Evolutionary conservation across 805 yeast genomes (phyloP).

Genomic region (Hanseniaspora clermontiae): DNA sequence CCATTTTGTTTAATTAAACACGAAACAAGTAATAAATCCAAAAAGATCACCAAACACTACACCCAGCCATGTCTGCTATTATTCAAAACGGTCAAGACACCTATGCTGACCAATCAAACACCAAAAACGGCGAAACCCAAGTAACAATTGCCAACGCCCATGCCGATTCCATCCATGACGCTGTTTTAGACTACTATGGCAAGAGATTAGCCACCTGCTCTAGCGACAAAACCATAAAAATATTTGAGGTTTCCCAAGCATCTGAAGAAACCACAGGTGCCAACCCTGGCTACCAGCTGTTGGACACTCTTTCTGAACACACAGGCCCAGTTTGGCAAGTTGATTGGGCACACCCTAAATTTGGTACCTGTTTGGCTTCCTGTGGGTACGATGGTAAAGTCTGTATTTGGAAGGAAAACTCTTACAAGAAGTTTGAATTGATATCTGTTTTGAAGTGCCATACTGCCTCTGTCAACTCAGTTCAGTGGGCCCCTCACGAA

Average conservation of each 20-base stretch:
- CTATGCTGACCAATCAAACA: background rate
- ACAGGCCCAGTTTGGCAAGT: slow-evolving; percentile 99
- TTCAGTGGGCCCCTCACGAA: slow-evolving; percentile 95
- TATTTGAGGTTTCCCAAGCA: slow-evolving; percentile 82
- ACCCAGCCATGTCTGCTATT: slow-evolving; percentile 21
- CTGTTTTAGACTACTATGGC: slow-evolving; percentile 93
- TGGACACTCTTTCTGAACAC: slow-evolving; percentile 81
- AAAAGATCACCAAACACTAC: slow-evolving; percentile 17
- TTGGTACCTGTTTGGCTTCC: slow-evolving; percentile 87
- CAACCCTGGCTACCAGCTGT: slow-evolving; percentile 26
- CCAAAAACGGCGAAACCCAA: slow-evolving; percentile 26
- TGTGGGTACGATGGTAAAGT: slow-evolving; percentile 94
- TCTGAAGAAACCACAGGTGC: slow-evolving; percentile 38
- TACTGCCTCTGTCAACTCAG: slow-evolving; percentile 87
- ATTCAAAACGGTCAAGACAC: background rate
- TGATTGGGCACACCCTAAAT: slow-evolving; percentile 97
- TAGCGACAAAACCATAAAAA: slow-evolving; percentile 88
- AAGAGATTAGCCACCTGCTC: slow-evolving; percentile 92
- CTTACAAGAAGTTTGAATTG: slow-evolving; percentile 58
- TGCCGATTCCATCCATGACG: slow-evolving; percentile 89
- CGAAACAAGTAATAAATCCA: background rate
- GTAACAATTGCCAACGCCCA: slow-evolving; percentile 85
- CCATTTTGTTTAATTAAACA: background rate
- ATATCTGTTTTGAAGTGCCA: slow-evolving; percentile 81
- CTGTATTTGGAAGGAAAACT: slow-evolving; percentile 84